Evolutionary conservation across 208 protist species (phyloP), one percentile per base, ranked within the genome.

Genomic region (Leishmania tropica): DNA sequence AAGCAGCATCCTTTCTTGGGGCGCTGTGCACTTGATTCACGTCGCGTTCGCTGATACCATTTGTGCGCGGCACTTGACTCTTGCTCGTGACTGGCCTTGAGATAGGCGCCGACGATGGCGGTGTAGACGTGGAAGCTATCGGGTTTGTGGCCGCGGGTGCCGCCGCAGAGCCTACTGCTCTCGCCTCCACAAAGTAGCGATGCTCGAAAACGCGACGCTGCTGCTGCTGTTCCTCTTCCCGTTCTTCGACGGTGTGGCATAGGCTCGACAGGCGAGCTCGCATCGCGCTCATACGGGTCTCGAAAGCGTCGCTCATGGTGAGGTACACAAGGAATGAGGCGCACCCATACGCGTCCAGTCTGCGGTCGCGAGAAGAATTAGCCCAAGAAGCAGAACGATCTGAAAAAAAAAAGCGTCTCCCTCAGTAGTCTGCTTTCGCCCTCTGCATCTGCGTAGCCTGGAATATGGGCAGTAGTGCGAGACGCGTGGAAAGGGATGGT

Each of bases 261-360:
- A 87, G 53, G 21, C 75, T n/a, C 1, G 76, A 81, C 37, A 87
- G 76, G 0, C 84, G 84, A 0, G 84, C 64, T 0, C 80, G 84
- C 75, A 87, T 81, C 42, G 76, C 80, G 42, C 62, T n/a, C 84
- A 87, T 80, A 1, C 79, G 83, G 1, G 60, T 2, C 54, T 87
- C 79, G 37, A 87, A 56, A 21, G 68, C 42, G 24, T 75, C 62
- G 4, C 42, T 70, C 75, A 88, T 81, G 11, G 6, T 40, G 7
- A 64, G 35, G 40, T 11, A 78, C 7, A 35, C 15, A 31, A 60
- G 35, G 0, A 40, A 48, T 3, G 21, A 24, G 51, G 10, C 35
- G 24, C 47, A 17, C 28, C 4, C n/a, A 37, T 7, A 40, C 28
- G n/a, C n/a, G 10, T 1, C 11, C 24, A 24, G 56, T n/a, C 56